Conservation (phyloP, 805 yeast genomes). For the Scheffersomyces ergatensis region DNA sequence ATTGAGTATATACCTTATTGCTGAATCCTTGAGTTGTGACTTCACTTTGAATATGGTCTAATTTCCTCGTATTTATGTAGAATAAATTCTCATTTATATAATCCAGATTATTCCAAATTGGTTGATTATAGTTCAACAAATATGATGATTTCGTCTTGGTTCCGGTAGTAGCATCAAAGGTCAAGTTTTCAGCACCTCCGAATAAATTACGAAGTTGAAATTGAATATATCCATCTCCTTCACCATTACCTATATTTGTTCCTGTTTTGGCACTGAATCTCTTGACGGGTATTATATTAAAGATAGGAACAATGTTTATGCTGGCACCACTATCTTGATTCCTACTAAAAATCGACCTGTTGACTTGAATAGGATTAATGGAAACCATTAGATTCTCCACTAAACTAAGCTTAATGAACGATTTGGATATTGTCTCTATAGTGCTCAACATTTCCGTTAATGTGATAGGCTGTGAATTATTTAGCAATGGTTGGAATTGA, state of each 20-base stretch:
- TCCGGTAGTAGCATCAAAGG: constrained; percentile 51
- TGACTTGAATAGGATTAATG: constrained; percentile 18
- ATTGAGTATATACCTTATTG: constrained; percentile 37
- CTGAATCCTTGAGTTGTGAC: constrained; percentile 43
- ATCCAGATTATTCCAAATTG: constrained; percentile 40
- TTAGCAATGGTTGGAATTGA: constrained; percentile 48
- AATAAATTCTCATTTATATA: constrained; percentile 36
- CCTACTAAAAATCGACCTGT: not conserved
- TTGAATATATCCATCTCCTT: constrained; percentile 89
- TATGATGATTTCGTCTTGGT: constrained; percentile 51
- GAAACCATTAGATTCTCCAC: constrained; percentile 41
- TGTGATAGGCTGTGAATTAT: constrained; percentile 28
- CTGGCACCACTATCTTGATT: constrained; percentile 10
- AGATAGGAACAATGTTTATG: constrained; percentile 31
- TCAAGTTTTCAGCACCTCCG: constrained; percentile 55
- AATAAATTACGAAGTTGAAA: constrained; percentile 57
- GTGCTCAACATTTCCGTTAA: constrained; percentile 36
- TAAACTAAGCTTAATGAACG: constrained; percentile 41
- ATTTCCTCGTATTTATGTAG: constrained; percentile 42
- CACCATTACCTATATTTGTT: constrained; percentile 93
- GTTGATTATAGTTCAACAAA: constrained; percentile 45
- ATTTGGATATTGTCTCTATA: constrained; percentile 43
- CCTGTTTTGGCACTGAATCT: constrained; percentile 85
- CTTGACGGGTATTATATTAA: constrained; percentile 54
- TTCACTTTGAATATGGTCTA: constrained; percentile 50